Conservation (phyloP, 2,329 filamentous ascomycete genomes). For the Blastomyces gilchristii region DNA sequence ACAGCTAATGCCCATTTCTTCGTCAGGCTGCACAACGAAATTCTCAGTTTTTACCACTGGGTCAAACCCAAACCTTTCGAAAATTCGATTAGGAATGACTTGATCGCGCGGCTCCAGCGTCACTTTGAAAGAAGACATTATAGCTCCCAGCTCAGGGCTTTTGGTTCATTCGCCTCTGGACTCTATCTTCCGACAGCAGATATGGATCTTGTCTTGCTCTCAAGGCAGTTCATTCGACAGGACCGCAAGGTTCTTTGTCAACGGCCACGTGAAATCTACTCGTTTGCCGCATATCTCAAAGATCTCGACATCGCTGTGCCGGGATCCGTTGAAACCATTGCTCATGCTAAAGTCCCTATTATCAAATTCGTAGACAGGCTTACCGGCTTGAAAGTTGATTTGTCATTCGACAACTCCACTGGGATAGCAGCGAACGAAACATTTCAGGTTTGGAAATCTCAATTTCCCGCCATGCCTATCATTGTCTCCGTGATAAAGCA, state of each 20-base stretch:
- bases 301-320: slow-evolving; percentile 47
- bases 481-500: slow-evolving; percentile 87
- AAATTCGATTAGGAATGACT: slow-evolving; percentile 58
- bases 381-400: slow-evolving; percentile 75
- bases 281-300: slow-evolving; percentile 52
- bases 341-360: slow-evolving; percentile 72
- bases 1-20: slow-evolving; percentile 8
- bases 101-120: slow-evolving; percentile 58
- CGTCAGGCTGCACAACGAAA: slow-evolving; percentile 75
- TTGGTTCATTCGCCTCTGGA: slow-evolving; percentile 90
- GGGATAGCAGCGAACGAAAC: slow-evolving; percentile 72
- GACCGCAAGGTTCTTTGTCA: slow-evolving; percentile 41
- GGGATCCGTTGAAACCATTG: slow-evolving; percentile 56
- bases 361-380: slow-evolving; percentile 76
- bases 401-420: slow-evolving; percentile 87
- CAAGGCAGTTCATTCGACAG: slow-evolving; percentile 48
- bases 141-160: slow-evolving; percentile 58
- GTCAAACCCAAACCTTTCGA: slow-evolving; percentile 71
- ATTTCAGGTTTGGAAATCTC: slow-evolving; percentile 65
- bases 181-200: slow-evolving; percentile 71
- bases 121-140: slow-evolving; percentile 49
- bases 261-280: slow-evolving; percentile 47
- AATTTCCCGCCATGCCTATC: slow-evolving; percentile 75
- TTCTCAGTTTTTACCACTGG: slow-evolving; percentile 79
- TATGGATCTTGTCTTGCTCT: slow-evolving; percentile 83